These are phyloP conservation scores for Cladosporium velox DNA, from an alignment of 2,329 filamentous ascomycete genomes.

Conservation along the genomic window DNA sequence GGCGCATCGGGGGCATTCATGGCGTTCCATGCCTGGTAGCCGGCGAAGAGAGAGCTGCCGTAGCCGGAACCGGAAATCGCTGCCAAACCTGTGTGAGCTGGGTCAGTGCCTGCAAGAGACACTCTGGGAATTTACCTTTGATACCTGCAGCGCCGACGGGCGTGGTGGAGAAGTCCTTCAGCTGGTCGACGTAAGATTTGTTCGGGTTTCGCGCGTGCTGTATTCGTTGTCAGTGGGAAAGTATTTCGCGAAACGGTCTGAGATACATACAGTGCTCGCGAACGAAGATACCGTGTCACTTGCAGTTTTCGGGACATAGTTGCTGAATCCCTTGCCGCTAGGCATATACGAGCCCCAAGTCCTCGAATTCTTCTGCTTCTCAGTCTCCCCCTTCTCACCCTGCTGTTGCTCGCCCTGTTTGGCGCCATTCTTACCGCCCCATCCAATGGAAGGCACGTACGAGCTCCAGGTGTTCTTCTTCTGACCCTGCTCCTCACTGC, in stretches of 20 bases:
- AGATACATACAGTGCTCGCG: conserved; percentile 39
- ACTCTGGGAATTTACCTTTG: conserved; percentile 23
- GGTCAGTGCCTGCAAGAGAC: conserved; percentile 29
- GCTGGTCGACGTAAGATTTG: conserved; percentile 52
- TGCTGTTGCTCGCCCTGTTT: conserved; percentile 19
- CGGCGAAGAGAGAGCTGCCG: conserved; percentile 50
- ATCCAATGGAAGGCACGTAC: conserved; percentile 29
- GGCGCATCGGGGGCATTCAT: conserved; percentile 38
- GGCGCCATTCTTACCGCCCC: conserved; percentile 28
- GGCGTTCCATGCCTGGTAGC: conserved; percentile 50
- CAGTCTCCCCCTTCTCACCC: conserved; percentile 32
- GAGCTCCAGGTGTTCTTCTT: conserved; percentile 37
- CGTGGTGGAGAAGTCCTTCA: conserved; percentile 54
- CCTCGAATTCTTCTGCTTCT: conserved; percentile 39
- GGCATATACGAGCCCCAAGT: conserved; percentile 52
- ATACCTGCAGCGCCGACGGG: conserved; percentile 51
- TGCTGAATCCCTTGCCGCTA: conserved; percentile 50
- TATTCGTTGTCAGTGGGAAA: not conserved
- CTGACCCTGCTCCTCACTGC: conserved; percentile 18
- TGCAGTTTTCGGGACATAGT: conserved; percentile 49
- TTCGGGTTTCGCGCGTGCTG: conserved; percentile 48
- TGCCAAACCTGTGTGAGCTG: conserved; percentile 34
- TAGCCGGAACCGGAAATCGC: conserved; percentile 51
- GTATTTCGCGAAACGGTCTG: not conserved
- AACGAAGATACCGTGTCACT: conserved; percentile 46